phyloP scores from a whole-genome alignment of 73 alveolate species.

The Durusdinium trenchii region DNA sequence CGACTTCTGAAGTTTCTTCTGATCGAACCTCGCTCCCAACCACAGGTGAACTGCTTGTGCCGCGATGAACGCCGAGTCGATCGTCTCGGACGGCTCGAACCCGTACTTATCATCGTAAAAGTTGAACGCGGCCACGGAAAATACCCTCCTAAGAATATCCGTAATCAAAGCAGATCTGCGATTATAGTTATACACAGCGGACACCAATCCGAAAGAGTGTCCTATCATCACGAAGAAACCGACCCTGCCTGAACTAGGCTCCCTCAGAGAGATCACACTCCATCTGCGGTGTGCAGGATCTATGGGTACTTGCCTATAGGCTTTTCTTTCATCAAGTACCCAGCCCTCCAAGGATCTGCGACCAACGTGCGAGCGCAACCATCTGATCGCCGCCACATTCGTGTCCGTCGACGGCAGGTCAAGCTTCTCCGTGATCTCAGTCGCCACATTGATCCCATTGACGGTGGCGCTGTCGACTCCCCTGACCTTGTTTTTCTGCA shows the following conservation, averaged over 20 bases:
- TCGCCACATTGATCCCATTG: neutral
- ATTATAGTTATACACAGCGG: neutral
- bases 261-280: neutral
- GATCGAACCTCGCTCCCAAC: neutral
- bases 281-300: neutral
- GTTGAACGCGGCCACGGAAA: neutral
- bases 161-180: neutral
- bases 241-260: neutral
- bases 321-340: neutral
- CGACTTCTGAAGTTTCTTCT: neutral
- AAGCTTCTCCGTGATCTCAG: no score
- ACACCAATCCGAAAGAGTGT: conserved; percentile 8
- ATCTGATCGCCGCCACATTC: neutral
- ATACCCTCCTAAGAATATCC: neutral
- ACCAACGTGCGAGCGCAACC: neutral
- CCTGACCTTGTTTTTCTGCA: neutral
- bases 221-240: conserved; percentile 25
- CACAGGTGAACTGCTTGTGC: neutral
- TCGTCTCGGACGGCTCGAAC: neutral
- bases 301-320: conserved; percentile 19
- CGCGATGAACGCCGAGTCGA: neutral
- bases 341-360: neutral
- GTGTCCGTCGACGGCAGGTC: conserved; percentile 19
- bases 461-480: neutral
- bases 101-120: neutral